Percentiles rank a stretch among this genome's conserved stretches.
phyloP scores from a whole-genome alignment of 768 basidiomycete genomes.

The Pulveroboletus sp. region DNA sequence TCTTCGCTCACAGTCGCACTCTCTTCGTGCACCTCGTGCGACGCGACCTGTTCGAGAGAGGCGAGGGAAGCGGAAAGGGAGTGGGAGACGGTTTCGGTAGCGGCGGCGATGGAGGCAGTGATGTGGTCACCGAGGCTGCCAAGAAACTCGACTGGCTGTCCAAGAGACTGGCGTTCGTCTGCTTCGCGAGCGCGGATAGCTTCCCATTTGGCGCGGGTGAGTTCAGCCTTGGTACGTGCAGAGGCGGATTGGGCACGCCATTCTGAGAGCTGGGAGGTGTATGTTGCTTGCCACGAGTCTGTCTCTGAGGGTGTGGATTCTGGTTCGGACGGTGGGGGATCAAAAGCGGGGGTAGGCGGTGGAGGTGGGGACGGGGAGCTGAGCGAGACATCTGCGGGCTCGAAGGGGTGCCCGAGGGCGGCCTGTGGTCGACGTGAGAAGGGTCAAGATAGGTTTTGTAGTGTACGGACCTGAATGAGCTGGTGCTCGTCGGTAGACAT shows the following conservation, averaged over 20 bases:
- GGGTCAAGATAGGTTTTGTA: fast-evolving
- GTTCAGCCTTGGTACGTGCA: constrained; percentile 73
- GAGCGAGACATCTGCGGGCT: constrained; percentile 21
- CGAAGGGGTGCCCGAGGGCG: constrained; percentile 26
- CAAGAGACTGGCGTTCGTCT: constrained; percentile 41
- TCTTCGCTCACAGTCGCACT: not conserved
- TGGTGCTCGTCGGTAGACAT: constrained; percentile 21
- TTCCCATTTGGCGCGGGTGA: constrained; percentile 72
- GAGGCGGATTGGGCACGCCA: constrained; percentile 76
- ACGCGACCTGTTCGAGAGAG: constrained; percentile 13
- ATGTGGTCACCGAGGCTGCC: constrained; percentile 29
- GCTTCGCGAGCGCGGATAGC: constrained; percentile 44
- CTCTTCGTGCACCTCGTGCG: constrained; percentile 31
- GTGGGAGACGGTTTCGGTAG: constrained; percentile 12
- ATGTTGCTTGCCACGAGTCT: constrained; percentile 63
- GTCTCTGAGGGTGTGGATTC: constrained; percentile 19
- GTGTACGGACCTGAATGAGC: constrained; percentile 20
- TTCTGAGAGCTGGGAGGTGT: constrained; percentile 61
- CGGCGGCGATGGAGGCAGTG: constrained; percentile 18
- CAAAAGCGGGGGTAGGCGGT: not conserved
- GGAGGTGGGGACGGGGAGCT: constrained; percentile 1
- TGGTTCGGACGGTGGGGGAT: too few relatives aligned
- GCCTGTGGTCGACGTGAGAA: constrained; percentile 11
- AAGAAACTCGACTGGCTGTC: constrained; percentile 18
- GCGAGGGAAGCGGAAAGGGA: constrained; percentile 19